These are phyloP conservation scores for Podospora tetraspora DNA, from an alignment of 495 filamentous ascomycete genomes.

Conservation along the genomic window DNA sequence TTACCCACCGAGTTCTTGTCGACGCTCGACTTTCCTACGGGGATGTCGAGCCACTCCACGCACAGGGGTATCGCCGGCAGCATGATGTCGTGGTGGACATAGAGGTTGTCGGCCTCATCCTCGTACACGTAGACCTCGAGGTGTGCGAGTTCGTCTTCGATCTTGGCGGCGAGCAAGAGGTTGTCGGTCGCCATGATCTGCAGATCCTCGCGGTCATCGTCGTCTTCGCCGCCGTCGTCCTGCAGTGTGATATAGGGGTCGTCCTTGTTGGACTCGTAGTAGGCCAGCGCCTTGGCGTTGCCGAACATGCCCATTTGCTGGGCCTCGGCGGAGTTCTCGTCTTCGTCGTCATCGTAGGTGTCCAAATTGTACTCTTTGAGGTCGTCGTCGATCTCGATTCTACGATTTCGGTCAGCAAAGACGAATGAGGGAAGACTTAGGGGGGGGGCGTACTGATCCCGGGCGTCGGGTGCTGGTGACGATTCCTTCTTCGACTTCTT, in stretches of 20 bases:
- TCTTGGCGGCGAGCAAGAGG: slow-evolving; percentile 80
- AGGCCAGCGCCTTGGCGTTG: slow-evolving; percentile 86
- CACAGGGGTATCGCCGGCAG: slow-evolving; percentile 92
- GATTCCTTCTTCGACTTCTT: background rate
- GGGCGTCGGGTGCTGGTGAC: slow-evolving; percentile 14
- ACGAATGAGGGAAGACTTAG: background rate
- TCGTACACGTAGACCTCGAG: slow-evolving; percentile 98
- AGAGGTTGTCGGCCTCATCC: slow-evolving; percentile 87
- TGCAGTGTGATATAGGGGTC: slow-evolving; percentile 94
- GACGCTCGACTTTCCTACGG: slow-evolving; percentile 63
- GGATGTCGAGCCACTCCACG: slow-evolving; percentile 89
- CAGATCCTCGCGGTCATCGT: slow-evolving; percentile 88
- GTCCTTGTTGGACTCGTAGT: slow-evolving; percentile 84
- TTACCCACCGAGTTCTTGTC: slow-evolving; percentile 62
- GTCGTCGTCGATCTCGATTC: slow-evolving; percentile 60
- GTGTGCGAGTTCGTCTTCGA: slow-evolving; percentile 95
- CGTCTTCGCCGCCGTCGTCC: slow-evolving; percentile 60
- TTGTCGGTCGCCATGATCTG: slow-evolving; percentile 93
- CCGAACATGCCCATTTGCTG: slow-evolving; percentile 87
- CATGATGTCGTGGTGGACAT: slow-evolving; percentile 99
- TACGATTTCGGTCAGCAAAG: slow-evolving; percentile 24
- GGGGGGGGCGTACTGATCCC: slow-evolving; percentile 31
- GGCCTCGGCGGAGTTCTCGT: slow-evolving; percentile 54
- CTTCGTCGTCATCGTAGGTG: slow-evolving; percentile 81
- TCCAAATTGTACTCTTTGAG: slow-evolving; percentile 94